Conservation (phyloP, 2,329 filamentous ascomycete genomes). For the Aquanectria penicillioides region DNA sequence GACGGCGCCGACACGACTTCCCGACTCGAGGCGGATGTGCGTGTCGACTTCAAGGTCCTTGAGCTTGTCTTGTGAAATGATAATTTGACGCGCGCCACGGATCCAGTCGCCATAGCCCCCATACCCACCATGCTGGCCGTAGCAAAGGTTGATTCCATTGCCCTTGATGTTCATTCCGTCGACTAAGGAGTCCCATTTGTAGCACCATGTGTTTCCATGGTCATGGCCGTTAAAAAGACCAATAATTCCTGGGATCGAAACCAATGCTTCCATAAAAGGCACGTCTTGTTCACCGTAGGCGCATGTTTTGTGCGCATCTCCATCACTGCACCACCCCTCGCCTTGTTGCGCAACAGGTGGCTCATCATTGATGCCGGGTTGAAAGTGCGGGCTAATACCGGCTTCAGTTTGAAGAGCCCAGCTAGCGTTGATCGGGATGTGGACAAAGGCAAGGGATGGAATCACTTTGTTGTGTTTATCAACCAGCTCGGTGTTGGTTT, state of each 20-base stretch:
- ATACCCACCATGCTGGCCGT: conserved; percentile 75
- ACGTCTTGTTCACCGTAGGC: conserved; percentile 62
- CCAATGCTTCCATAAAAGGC: conserved; percentile 71
- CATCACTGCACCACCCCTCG: conserved; percentile 56
- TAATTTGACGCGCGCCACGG: conserved; percentile 68
- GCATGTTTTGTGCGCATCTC: conserved; percentile 49
- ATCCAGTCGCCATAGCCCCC: conserved; percentile 75
- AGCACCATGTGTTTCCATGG: conserved; percentile 70
- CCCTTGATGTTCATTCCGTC: conserved; percentile 59
- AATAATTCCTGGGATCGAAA: conserved; percentile 63
- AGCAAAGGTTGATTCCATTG: conserved; percentile 61
- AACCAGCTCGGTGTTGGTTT: conserved; percentile 46
- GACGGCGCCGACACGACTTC: conserved; percentile 60
- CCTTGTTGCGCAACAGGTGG: conserved; percentile 52
- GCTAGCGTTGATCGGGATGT: conserved; percentile 54
- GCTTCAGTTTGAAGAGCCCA: conserved; percentile 35
- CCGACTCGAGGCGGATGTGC: conserved; percentile 70
- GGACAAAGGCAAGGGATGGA: conserved; percentile 60
- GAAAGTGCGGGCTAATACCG: conserved; percentile 47
- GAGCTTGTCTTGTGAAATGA: conserved; percentile 55
- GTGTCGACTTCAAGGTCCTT: conserved; percentile 58
- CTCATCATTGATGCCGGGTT: conserved; percentile 61
- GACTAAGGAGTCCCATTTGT: conserved; percentile 56
- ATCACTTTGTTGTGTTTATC: conserved; percentile 45
- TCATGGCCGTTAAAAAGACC: conserved; percentile 74